A percentile compares a stretch with the other conserved stretches of the same genome.
Conservation (phyloP, 306 rosid genomes). For the Betula pendula region DNA sequence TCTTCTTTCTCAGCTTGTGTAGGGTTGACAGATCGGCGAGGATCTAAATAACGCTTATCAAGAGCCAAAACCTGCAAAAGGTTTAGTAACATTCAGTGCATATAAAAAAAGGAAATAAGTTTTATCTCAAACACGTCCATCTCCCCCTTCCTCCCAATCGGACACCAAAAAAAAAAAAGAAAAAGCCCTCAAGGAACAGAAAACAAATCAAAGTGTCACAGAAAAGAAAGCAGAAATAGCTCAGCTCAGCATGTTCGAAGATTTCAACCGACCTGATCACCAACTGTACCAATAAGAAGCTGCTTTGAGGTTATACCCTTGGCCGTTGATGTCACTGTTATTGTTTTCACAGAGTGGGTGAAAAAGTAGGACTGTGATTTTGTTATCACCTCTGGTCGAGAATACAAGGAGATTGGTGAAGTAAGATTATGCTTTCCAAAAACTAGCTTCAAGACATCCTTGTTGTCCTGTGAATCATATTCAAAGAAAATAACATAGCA, state of each 20-base stretch:
- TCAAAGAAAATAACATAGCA: constrained; percentile 12
- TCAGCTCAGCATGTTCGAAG: constrained; percentile 21
- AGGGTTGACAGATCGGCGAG: constrained; percentile 82
- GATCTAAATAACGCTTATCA: constrained; percentile 90
- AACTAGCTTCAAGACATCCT: constrained; percentile 89
- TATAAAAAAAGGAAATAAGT: constrained; percentile 11
- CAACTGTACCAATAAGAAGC: constrained; percentile 87
- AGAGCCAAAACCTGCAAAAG: constrained; percentile 81
- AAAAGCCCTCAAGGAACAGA: constrained; percentile 11
- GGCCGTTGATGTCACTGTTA: constrained; percentile 85
- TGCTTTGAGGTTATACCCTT: constrained; percentile 98
- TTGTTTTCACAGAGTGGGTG: constrained; percentile 84
- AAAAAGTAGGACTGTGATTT: constrained; percentile 89
- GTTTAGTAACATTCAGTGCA: constrained; percentile 9
- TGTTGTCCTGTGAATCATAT: constrained; percentile 67
- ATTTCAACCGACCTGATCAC: constrained; percentile 74
- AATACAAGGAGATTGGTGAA: constrained; percentile 78
- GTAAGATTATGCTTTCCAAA: constrained; percentile 98
- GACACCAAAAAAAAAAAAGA: constrained; percentile 3
- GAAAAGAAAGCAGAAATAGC: neutral
- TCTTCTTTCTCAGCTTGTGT: constrained; percentile 90
- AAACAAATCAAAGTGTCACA: constrained; percentile 7
- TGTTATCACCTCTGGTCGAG: constrained; percentile 76
- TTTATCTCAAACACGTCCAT: neutral
- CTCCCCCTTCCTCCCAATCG: neutral